Base-by-base conservation (phyloP, 1,139 yeast species). In the Martiniozyma asiatica region DNA sequence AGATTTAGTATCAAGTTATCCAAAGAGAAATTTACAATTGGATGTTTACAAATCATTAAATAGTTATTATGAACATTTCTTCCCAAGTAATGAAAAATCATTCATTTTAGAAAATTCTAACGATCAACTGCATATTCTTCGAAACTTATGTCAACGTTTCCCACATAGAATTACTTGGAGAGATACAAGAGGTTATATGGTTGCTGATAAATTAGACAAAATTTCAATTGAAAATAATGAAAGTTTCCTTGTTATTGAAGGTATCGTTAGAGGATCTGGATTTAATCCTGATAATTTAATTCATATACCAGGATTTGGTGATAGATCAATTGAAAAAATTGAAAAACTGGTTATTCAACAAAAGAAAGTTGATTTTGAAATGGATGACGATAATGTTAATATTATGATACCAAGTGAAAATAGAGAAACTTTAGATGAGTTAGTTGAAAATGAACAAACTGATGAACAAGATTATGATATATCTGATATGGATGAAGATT, bases 131-230 rank as follows among this genome's bases (percentile, higher is more conserved):
- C 81, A 79, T 46, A 74, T 85, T 32, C 61, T 80, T 23, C 69
- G 98, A 50, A 61, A 65, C 3, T 47, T 92, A 23, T 80, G 94
- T 48, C 97, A 89, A 48, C 81, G 76, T 53, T 70, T 75, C 47
- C 98, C 98, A 18, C 77, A 76, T 50, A 73, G 84, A 2, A 63
- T 92, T 25, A 68, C 69, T 22, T 92, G 98, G 98, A 74, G 98
- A 58, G 97, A 89, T 44, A 60, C 75, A 16, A 66, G 98, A 50
- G 92, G 94, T 7, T 92, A 87, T 58, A 34, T 89, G 39, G 65
- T 89, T 13, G 92, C 94, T 1, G 94, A 84, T 42, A 47, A 55
- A 3, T 62, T 73, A 1, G 53, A 56, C 22, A 76, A 70, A 63
- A 53, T 58, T n/a, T 57, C 58, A 8, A 8, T 32, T 9, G 20